A percentile compares a stretch with the other conserved stretches of the same genome.
These are phyloP conservation scores for Passalora sequoiae DNA, from an alignment of 2,329 filamentous ascomycete genomes.

Conservation along the genomic window DNA sequence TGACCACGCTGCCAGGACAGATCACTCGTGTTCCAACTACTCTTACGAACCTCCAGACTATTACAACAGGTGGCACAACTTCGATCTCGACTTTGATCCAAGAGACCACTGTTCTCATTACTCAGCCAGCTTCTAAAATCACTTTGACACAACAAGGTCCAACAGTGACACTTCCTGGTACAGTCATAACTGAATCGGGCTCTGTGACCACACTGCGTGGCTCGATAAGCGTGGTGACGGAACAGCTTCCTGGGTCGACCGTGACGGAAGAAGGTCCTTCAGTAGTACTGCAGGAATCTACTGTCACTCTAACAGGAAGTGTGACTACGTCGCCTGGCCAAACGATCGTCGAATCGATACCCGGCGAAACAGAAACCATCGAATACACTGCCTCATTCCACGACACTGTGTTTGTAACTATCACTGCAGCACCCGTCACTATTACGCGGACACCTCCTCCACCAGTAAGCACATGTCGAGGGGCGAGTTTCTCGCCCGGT, in stretches of 20 bases:
- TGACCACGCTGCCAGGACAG: not conserved
- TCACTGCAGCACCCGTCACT: slow-evolving; percentile 2
- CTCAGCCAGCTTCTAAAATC: not conserved
- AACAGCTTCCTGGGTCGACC: not conserved
- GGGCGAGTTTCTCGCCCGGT: not conserved
- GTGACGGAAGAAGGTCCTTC: not conserved
- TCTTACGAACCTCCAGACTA: not conserved
- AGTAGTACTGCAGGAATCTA: too few relatives aligned
- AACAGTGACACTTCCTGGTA: not conserved
- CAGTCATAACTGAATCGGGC: too few relatives aligned
- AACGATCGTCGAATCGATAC: not conserved
- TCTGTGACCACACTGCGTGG: too few relatives aligned
- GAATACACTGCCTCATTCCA: not conserved
- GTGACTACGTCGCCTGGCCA: not conserved
- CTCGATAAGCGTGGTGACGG: not conserved
- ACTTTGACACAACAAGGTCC: not conserved
- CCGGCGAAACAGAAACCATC: not conserved
- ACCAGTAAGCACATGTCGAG: slow-evolving; percentile 6
- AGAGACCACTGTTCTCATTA: too few relatives aligned
- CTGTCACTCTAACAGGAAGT: too few relatives aligned
- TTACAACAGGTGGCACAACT: not conserved
- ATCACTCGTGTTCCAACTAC: not conserved
- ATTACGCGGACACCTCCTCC: slow-evolving; percentile 1
- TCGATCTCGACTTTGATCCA: not conserved
- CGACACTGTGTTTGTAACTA: not conserved